phyloP scores from a whole-genome alignment of 345 rosid species.

The Gossypium stocksii region DNA sequence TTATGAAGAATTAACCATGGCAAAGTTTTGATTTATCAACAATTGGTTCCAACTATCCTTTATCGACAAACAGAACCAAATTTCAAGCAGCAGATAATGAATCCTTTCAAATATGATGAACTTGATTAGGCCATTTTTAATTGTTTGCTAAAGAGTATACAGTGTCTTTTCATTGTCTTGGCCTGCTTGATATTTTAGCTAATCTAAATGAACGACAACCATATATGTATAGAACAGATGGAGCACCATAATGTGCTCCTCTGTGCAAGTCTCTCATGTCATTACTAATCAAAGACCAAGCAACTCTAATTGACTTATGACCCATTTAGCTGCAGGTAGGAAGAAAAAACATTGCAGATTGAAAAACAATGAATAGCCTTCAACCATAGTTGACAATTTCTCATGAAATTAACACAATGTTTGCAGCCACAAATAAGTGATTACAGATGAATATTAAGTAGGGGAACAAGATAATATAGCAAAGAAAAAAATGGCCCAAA shows the following conservation, averaged over 20 bases:
- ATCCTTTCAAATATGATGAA: neutral
- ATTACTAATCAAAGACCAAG: neutral
- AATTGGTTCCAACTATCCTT: neutral
- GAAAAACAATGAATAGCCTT: neutral
- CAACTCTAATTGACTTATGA: no score
- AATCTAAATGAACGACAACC: neutral
- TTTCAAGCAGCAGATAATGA: neutral
- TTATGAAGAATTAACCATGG: no score
- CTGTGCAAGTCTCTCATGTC: neutral
- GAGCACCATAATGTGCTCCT: neutral
- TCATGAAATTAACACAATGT: conserved; percentile 1
- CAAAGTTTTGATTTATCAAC: neutral
- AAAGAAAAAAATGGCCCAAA: neutral
- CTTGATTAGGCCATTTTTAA: neutral
- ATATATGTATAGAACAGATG: neutral
- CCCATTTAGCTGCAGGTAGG: neutral
- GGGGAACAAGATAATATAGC: neutral
- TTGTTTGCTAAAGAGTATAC: neutral
- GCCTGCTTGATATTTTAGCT: neutral
- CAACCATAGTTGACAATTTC: neutral
- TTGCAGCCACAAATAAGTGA: neutral
- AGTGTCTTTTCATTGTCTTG: neutral
- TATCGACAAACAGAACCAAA: neutral
- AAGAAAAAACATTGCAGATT: neutral
- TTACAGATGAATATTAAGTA: neutral